These are phyloP conservation scores for Aegilops tauschii DNA, from an alignment of 176 grass and related monocot species.

Conservation along the genomic window DNA sequence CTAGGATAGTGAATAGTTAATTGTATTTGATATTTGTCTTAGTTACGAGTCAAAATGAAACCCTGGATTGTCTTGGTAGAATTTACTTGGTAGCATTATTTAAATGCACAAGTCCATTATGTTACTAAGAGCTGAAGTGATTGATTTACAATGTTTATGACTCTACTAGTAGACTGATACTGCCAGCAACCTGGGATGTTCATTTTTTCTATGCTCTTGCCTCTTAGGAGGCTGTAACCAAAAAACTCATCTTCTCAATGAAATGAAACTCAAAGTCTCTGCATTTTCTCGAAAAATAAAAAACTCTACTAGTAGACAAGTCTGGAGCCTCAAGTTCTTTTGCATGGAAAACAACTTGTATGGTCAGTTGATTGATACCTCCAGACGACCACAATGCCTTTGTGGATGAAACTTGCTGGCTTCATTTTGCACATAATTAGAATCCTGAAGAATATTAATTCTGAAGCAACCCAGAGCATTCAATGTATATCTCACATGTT, in stretches of 20 bases:
- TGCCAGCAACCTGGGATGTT: no score
- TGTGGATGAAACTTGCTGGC: neutral
- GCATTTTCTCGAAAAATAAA: no score
- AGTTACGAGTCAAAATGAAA: neutral
- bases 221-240: no score
- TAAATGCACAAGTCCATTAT: neutral
- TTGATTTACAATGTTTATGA: neutral
- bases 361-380: neutral
- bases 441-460: neutral
- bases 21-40: slow-evolving; percentile 24
- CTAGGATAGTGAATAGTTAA: neutral
- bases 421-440: neutral
- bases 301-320: neutral
- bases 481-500: neutral
- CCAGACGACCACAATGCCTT: neutral
- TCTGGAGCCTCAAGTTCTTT: neutral
- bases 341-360: neutral
- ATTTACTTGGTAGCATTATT: neutral
- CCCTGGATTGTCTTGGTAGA: neutral
- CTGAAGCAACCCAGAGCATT: neutral
- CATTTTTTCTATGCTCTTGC: no score
- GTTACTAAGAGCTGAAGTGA: slow-evolving; percentile 9
- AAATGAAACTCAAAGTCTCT: no score
- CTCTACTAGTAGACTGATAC: neutral
- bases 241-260: no score